Base-by-base conservation (phyloP, 148 eudicot genomes). In the Fagopyrum homotropicum region DNA sequence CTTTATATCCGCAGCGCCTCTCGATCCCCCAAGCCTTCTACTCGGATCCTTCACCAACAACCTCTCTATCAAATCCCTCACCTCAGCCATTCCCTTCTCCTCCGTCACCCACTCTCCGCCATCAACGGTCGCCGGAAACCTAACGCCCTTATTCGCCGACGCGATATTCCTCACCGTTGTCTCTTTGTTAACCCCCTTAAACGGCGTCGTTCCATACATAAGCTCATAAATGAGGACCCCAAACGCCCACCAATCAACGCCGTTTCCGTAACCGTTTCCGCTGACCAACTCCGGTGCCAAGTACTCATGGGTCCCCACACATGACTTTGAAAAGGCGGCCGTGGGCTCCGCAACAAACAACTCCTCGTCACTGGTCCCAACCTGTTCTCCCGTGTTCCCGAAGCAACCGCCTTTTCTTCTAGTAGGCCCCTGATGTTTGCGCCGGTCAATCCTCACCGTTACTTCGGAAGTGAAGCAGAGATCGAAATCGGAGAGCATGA, bases 241-340 rank as follows among this genome's bases (percentile, higher is more conserved):
- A 19, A 92, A 88, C 2, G 92, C 94, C 98, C 97, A 92, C 97
- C 97, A 92, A 74, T 92, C 97, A 2, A 92, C 94, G 1, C 89
- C 94, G 82, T 83, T 92, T 1, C 97, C 92, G 75, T 92, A 92
- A 2, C 97, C 98, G 77, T 75, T 79, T 2, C 94, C 97, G 60
- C 61, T 54, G 5, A 87, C 78, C 5, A 92, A 71, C 87, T 92
- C 97, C 40, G 97, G 98, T 44, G 97, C 91, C 59, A 92, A 54
- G 75, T 92, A 92, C 84, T 92, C 97, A 76, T 92, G 97, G 14
- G 97, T 92, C 69, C 97, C 97, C 0, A 92, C 97, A 45, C 89
- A 89, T 0, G 92, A 88, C 55, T 63, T 89, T 16, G 97, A 91
- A 46, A 80, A 88, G 3, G 93, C 97, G 35, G 75, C 46, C 8